Conservation (phyloP, 345 rosid species). For the Eucalyptus cloeziana region DNA sequence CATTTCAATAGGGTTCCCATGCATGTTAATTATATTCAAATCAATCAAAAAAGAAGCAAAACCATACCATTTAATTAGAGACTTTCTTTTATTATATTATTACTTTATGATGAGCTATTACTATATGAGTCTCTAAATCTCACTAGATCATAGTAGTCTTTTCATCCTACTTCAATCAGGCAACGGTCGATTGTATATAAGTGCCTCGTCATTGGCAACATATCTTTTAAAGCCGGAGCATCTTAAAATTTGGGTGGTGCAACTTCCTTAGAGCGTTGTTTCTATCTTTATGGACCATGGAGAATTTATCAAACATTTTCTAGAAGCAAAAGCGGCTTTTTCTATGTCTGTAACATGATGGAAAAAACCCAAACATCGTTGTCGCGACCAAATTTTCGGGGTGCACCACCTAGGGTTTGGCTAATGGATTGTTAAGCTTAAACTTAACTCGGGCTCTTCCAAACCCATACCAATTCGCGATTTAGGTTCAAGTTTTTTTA, state of each 20-base stretch:
- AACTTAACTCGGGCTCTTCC: too few relatives aligned
- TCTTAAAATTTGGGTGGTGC: not conserved
- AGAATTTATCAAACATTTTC: not conserved
- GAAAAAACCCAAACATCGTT: not conserved
- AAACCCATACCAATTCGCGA: too few relatives aligned
- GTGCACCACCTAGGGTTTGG: too few relatives aligned
- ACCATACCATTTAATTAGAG: not conserved
- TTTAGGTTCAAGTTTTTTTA: too few relatives aligned
- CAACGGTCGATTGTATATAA: not conserved
- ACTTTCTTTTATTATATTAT: not conserved
- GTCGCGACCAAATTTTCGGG: too few relatives aligned
- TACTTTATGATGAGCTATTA: not conserved
- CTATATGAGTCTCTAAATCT: not conserved
- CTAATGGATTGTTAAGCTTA: too few relatives aligned
- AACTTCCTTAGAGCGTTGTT: not conserved
- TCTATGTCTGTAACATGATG: not conserved
- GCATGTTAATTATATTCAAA: not conserved
- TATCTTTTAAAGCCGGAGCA: not conserved
- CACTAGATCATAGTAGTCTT: not conserved
- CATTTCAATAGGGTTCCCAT: not conserved
- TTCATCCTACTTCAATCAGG: not conserved
- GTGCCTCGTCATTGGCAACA: not conserved
- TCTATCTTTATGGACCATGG: not conserved
- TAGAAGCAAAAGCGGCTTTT: not conserved
- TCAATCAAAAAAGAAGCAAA: not conserved